Base-by-base conservation (phyloP, 495 filamentous ascomycete species). In the Neurospora pannonica region DNA sequence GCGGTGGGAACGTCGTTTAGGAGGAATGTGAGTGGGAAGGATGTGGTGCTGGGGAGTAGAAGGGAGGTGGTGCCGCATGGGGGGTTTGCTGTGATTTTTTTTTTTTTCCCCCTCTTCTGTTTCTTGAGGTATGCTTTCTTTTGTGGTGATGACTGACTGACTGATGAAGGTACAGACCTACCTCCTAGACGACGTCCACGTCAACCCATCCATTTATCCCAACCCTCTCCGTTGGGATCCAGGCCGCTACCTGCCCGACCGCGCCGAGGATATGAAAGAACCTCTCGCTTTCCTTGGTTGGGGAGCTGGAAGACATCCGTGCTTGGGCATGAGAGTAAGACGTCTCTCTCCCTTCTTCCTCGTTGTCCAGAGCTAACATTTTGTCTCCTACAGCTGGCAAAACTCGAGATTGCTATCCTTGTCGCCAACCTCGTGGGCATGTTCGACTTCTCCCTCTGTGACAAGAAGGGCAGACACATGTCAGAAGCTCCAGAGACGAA, bases 391-490 rank as follows among this genome's bases (percentile, higher is more conserved):
- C 13, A 72, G 71, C 87, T 86, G 76, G 86, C 86, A 2, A 86
- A 87, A 76, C 76, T 87, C n/a, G 84, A 87, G 74, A 80, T 81
- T 72, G 81, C 79, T 71, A 75, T 87, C 73, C 84, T 85, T 74
- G 78, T 80, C 42, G 86, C 85, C 2, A 80, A 80, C 73, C 84
- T 85, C 73, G 70, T 84, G 15, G 79, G 81, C 17, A 75, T 75
- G 71, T 83, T 79, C 72, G 79, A 81, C 74, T 80, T 77, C 71
- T 75, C 78, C 48, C 70, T 80, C n/a, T 42, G 72, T 8, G 77
- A 82, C 71, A 71, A 54, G 38, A 77, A 78, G 21, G 70, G 69
- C 6, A 43, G 71, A 17, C 39, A 70, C 28, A 70, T 75, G 38
- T 46, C 40, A 8, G 15, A 34, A 5, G 34, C 71, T 38, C 75